Evolutionary conservation across 257 asterid species (phyloP).

Genomic region (Linderniella brevidens): DNA sequence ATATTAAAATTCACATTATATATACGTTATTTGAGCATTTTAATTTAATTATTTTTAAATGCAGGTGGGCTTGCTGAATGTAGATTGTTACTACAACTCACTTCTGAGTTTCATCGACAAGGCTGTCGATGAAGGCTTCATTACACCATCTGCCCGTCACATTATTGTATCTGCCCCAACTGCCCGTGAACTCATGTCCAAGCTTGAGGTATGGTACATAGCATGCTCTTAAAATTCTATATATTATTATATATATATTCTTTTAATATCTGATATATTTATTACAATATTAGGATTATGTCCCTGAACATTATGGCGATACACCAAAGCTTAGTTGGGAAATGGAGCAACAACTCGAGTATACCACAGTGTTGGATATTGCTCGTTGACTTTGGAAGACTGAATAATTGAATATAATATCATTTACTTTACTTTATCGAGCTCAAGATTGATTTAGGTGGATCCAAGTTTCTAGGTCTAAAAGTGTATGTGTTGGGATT

Average conservation of each 20-base stretch:
- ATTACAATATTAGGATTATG: conserved; percentile 38
- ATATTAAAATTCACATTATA: no score
- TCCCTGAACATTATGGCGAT: conserved; percentile 38
- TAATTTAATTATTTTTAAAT: neutral
- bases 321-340: conserved; percentile 76
- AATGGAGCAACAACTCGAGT: conserved; percentile 76
- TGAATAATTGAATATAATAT: no score
- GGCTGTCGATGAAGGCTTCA: conserved; percentile 90
- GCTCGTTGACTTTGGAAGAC: conserved; percentile 38
- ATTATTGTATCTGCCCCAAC: conserved; percentile 84
- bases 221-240: no score
- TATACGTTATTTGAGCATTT: neutral
- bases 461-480: no score
- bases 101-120: conserved; percentile 76
- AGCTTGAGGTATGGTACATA: conserved; percentile 50
- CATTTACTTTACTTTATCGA: no score
- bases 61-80: conserved; percentile 88
- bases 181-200: conserved; percentile 82
- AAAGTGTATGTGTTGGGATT: no score
- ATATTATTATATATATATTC: no score
- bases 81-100: conserved; percentile 90
- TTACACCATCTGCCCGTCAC: conserved; percentile 83
- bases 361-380: conserved; percentile 43
- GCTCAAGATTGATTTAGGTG: no score
- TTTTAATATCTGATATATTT: no score